Evolutionary conservation across 345 rosid species (phyloP).

Genomic region (Salix brachista): DNA sequence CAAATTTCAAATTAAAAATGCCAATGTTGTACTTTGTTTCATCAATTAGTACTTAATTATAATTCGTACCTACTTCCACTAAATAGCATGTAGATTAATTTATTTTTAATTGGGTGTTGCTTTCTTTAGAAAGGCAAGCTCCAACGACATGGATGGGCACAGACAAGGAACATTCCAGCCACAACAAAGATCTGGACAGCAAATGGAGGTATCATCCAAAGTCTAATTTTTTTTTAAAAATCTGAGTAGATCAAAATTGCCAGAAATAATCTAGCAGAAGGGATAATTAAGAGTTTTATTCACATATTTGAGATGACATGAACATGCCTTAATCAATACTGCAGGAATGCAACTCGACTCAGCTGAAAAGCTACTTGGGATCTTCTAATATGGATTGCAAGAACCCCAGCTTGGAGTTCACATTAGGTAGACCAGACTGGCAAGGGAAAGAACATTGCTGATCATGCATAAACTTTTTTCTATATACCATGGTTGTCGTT

Average conservation of each 20-base stretch:
- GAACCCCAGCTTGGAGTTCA: constrained; percentile 68
- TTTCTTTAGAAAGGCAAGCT: background rate
- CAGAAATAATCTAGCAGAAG: background rate
- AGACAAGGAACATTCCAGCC: constrained; percentile 24
- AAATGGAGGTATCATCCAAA: constrained; percentile 21
- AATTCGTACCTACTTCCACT: background rate
- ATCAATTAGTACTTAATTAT: background rate
- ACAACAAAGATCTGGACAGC: constrained; percentile 18
- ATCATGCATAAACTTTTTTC: background rate
- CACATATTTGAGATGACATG: background rate
- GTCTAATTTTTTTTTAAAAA: background rate
- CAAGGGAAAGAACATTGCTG: constrained; percentile 28
- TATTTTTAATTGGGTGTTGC: too few relatives aligned
- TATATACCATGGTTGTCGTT: background rate
- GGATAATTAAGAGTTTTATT: background rate
- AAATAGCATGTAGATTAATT: background rate
- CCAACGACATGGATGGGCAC: constrained; percentile 20
- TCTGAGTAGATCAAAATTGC: background rate
- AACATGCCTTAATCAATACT: background rate
- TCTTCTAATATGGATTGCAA: constrained; percentile 27
- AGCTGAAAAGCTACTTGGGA: constrained; percentile 29
- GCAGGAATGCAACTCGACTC: constrained; percentile 30
- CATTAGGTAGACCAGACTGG: constrained; percentile 76
- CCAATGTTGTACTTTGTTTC: background rate
- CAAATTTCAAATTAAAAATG: constrained; percentile 4